A percentile compares a stretch with the other conserved stretches of the same genome.
phyloP scores from a whole-genome alignment of 225 moss, liverwort and hornwort genomes.

The Ulota crispa region DNA sequence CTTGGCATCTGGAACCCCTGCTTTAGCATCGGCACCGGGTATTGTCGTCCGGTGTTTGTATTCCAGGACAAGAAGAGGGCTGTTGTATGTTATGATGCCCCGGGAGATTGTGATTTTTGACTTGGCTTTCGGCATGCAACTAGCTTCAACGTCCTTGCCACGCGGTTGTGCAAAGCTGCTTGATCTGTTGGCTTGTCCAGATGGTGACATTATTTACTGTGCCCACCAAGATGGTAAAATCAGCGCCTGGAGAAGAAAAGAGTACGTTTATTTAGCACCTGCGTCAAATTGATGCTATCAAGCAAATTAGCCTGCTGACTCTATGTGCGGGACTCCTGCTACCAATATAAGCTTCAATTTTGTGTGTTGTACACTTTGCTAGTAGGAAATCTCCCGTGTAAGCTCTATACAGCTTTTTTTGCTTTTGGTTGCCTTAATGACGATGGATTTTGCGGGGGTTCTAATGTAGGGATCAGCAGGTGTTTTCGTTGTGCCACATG shows the following conservation, averaged over 20 bases:
- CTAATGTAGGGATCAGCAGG: slow-evolving; percentile 82
- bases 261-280: slow-evolving; percentile 52
- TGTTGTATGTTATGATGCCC: slow-evolving; percentile 80
- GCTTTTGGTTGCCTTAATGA: slow-evolving; percentile 10
- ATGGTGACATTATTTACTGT: slow-evolving; percentile 88
- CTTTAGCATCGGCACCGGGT: slow-evolving; percentile 74
- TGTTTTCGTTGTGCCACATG: slow-evolving; percentile 72
- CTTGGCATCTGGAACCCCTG: slow-evolving; percentile 67
- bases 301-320: not conserved
- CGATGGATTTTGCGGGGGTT: slow-evolving; percentile 19
- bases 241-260: slow-evolving; percentile 86
- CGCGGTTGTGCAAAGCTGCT: slow-evolving; percentile 76
- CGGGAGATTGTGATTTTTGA: slow-evolving; percentile 91
- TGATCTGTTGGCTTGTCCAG: slow-evolving; percentile 76
- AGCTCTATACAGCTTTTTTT: slow-evolving; percentile 2
- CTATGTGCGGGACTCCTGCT: not conserved
- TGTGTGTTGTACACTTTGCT: not conserved
- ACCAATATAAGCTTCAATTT: slow-evolving; percentile 16
- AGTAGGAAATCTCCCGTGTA: not conserved
- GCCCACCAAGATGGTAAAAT: slow-evolving; percentile 96
- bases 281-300: not conserved
- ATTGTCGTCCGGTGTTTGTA: slow-evolving; percentile 77
- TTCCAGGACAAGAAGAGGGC: slow-evolving; percentile 69
- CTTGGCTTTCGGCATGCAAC: slow-evolving; percentile 79
- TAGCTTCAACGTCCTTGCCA: slow-evolving; percentile 79